These are phyloP conservation scores for Penicillium cinerascens DNA, from an alignment of 495 filamentous ascomycete genomes.

Conservation along the genomic window DNA sequence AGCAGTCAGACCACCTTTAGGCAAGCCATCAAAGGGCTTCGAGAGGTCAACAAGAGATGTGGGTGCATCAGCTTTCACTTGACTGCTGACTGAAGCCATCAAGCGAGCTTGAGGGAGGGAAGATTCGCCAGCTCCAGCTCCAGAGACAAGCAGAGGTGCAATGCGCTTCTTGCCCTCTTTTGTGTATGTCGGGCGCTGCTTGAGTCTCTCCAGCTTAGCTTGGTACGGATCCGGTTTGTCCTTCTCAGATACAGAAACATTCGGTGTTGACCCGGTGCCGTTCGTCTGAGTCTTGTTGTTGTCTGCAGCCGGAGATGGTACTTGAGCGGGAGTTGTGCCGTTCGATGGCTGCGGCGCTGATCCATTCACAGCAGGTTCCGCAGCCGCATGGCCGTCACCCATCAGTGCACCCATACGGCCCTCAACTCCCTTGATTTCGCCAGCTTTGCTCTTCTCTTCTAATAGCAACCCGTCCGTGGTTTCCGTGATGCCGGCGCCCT, in stretches of 20 bases:
- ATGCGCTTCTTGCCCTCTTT: conserved; percentile 98
- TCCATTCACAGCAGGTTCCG: conserved; percentile 40
- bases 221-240: conserved; percentile 60
- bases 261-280: conserved; percentile 26
- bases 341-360: conserved; percentile 34
- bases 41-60: conserved; percentile 87
- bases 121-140: conserved; percentile 72
- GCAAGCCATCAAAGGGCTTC: conserved; percentile 90
- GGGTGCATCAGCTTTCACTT: conserved; percentile 64
- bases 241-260: conserved; percentile 49
- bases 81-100: conserved; percentile 62
- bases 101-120: conserved; percentile 83
- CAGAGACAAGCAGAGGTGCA: conserved; percentile 85
- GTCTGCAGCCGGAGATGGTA: conserved; percentile 33
- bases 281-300: conserved; percentile 38
- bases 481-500: conserved; percentile 83
- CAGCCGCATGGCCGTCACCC: conserved; percentile 60
- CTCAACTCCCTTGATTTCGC: conserved; percentile 82
- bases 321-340: conserved; percentile 40
- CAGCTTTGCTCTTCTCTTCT: conserved; percentile 88
- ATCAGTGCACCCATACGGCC: conserved; percentile 96
- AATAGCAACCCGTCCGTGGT: conserved; percentile 81
- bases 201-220: conserved; percentile 71
- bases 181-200: conserved; percentile 86
- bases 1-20: conserved; percentile 79